Evolutionary conservation across 352 stramenopile species (phyloP), one percentile per base, ranked within the genome.

Genomic region (Pythium plurisporium): DNA sequence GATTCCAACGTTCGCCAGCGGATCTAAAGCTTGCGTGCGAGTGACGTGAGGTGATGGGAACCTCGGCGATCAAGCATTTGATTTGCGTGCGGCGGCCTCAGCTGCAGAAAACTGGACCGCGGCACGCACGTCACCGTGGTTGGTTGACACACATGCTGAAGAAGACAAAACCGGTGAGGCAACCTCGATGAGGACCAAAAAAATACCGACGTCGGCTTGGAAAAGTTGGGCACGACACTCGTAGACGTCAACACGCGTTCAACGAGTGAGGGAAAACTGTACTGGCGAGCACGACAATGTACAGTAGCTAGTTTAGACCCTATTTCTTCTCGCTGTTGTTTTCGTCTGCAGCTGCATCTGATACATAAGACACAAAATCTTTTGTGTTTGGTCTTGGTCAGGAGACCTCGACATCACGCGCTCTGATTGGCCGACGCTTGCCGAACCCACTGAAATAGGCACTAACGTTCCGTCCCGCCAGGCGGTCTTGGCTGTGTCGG

Each of bases 1-100:
- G 43, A 43, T 34, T 37, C 22, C 11, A 49, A 34, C 42, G 31
- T 51, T 33, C 55, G 44, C 55, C 43, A 62, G 43, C 44, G 36
- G 33, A 62, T 62, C 55, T 27, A 49, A 3, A 41, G 29, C 44
- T 49, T 53, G 40, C 55, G 55, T 62, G 55, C 55, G 31, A 46
- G 12, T 61, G 53, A 53, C 53, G 53, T 43, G 42, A 45, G 43
- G 30, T 17, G 52, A 59, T 59, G 52, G 52, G 43, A 33, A 20
- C 10, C 33, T 17, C 36, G n/a, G 36, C 15, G 17, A 43, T 19
- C 36, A 43, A 41, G 19, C 20, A 43, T 15, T 23, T 3, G 25
- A 19, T 43, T 43, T 3, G 11, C 36, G 17, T 19, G 20, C n/a
- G 36, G n/a, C 40, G 12, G 22, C 22, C 20, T 46, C 43, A 50